Percentiles rank a stretch among this genome's conserved stretches.
phyloP scores from a whole-genome alignment of 352 stramenopile genomes.

The Pythium phragmitis region DNA sequence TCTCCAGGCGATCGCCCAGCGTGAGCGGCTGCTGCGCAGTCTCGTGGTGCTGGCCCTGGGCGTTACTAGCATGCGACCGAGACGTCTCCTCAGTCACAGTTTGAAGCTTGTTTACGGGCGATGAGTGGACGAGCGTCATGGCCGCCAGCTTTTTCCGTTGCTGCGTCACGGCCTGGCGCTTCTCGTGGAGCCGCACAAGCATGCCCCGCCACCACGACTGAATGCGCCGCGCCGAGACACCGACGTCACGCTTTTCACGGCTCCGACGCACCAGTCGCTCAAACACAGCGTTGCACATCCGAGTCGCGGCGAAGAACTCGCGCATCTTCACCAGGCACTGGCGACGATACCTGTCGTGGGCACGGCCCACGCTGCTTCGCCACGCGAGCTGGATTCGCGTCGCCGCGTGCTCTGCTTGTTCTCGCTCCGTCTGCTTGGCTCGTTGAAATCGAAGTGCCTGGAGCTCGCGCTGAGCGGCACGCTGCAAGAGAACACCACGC shows the following conservation, averaged over 20 bases:
- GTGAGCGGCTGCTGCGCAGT: conserved; percentile 39
- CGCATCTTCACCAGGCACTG: conserved; percentile 12
- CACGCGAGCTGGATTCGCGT: conserved; percentile 12
- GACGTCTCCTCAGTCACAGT: neutral
- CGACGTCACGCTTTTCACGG: conserved; percentile 10
- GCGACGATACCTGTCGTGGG: neutral
- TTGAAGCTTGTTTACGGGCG: neutral
- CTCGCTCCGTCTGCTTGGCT: conserved; percentile 2
- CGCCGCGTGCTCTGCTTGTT: neutral
- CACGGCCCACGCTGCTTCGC: neutral
- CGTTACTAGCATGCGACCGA: neutral
- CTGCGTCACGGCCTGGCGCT: conserved; percentile 34
- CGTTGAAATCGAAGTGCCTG: neutral
- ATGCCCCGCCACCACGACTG: conserved; percentile 77
- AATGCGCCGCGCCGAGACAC: conserved; percentile 33
- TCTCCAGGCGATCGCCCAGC: conserved; percentile 57
- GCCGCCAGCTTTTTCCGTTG: conserved; percentile 57
- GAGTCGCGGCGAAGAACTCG: conserved; percentile 8
- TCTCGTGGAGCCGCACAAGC: conserved; percentile 52
- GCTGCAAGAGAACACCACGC: conserved; percentile 1
- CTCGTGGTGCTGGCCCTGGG: too few species aligned
- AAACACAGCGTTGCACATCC: conserved; percentile 16
- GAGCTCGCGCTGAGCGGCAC: conserved; percentile 6
- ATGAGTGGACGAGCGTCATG: conserved; percentile 44
- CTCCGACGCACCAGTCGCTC: conserved; percentile 12